Evolutionary conservation across 148 eudicot genomes (phyloP).

Genomic region (Suaeda aralocaspica): DNA sequence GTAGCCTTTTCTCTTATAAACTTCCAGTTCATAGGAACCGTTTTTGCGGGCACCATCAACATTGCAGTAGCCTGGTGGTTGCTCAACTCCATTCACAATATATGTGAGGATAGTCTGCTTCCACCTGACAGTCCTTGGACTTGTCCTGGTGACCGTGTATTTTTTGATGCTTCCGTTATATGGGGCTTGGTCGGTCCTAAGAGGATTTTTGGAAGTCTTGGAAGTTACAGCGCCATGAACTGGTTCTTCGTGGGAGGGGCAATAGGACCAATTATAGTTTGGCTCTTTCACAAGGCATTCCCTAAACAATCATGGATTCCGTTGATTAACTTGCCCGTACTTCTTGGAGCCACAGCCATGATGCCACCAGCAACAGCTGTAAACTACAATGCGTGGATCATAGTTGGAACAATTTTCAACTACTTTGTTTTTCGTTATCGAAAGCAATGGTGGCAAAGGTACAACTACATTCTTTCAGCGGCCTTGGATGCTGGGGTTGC

Average conservation of each 20-base stretch:
- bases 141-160: constrained; percentile 83
- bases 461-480: constrained; percentile 87
- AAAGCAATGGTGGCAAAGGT: constrained; percentile 95
- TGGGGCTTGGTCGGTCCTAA: constrained; percentile 95
- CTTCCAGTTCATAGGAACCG: constrained; percentile 90
- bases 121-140: constrained; percentile 95
- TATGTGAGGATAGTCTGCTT: constrained; percentile 76
- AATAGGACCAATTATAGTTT: constrained; percentile 73
- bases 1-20: neutral
- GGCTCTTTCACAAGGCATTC: constrained; percentile 81
- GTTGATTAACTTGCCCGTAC: constrained; percentile 81
- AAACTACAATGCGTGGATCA: constrained; percentile 84
- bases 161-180: constrained; percentile 93
- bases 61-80: constrained; percentile 85
- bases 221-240: constrained; percentile 77
- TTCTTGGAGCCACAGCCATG: constrained; percentile 74
- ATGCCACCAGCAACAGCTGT: constrained; percentile 94
- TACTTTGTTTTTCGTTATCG: constrained; percentile 72
- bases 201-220: constrained; percentile 74
- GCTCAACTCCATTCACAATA: constrained; percentile 59
- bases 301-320: constrained; percentile 90
- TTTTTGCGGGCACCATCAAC: constrained; percentile 86
- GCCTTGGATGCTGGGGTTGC: constrained; percentile 98
- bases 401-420: constrained; percentile 86
- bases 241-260: constrained; percentile 98